Evolutionary conservation across 805 yeast species (phyloP).

Genomic region (Saccharomycopsis capsularis): DNA sequence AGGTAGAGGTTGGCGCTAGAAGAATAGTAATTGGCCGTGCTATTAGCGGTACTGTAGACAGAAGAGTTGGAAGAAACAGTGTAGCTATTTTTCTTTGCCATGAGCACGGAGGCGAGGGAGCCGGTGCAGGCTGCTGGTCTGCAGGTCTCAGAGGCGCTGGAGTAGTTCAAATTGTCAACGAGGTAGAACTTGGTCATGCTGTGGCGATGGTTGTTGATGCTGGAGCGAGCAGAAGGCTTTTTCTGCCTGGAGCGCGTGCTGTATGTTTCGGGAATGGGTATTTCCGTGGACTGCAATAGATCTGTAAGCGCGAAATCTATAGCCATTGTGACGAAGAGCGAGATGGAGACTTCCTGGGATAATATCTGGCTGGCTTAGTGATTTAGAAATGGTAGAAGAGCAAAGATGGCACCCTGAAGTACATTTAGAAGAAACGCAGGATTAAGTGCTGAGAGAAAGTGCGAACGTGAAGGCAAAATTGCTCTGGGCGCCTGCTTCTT

Average conservation of each 20-base stretch:
- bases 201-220: too few species aligned
- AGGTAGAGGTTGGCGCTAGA: background rate
- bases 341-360: too few species aligned
- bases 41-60: background rate
- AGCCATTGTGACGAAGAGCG: too few species aligned
- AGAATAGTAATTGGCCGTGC: background rate
- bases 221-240: background rate
- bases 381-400: too few species aligned
- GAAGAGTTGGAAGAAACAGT: background rate
- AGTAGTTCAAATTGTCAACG: background rate
- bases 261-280: background rate
- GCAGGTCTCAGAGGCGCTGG: background rate
- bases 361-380: too few species aligned
- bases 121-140: slow-evolving; percentile 6
- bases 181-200: background rate
- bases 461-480: too few species aligned
- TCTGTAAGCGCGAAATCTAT: background rate
- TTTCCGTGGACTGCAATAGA: background rate
- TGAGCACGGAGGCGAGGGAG: slow-evolving; percentile 17
- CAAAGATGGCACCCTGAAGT: too few species aligned
- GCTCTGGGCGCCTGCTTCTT: too few species aligned
- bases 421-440: too few species aligned
- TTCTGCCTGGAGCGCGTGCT: background rate
- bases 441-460: too few species aligned
- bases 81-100: slow-evolving; percentile 19